Evolutionary conservation across 2,329 filamentous ascomycete genomes (phyloP), one percentile per base, ranked within the genome.

Genomic region (Chaetomium globosum): DNA sequence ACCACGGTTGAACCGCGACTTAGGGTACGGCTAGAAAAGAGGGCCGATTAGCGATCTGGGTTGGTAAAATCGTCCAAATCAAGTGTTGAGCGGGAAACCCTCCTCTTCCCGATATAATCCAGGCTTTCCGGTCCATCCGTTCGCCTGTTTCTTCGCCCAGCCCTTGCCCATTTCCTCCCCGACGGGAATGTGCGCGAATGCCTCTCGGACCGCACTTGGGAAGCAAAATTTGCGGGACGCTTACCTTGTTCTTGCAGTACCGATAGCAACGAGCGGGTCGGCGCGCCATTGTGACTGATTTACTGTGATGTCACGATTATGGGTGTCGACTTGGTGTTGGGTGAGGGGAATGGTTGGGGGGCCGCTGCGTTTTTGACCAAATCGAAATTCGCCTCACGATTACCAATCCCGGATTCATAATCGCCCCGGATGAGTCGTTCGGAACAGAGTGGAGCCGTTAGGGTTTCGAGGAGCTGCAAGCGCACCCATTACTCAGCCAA

Each of bases 171-270:
- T 48, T 55, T 53, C 51, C 46, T 26, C 48, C 19, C 8, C 33
- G 36, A 46, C 36, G 30, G 51, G 59, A 49, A 28, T 43, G 23
- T 55, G 30, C 55, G 57, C 46, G 51, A 28, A 46, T 19, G 49
- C 26, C 19, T 21, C 49, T 26, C 57, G 43, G 21, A 30, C 46
- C 16, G 26, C n/a, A 33, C 30, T 28, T 51, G 28, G 33, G 61
- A 13, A 52, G 19, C 48, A 54, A 60, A 61, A 59, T 5, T 23
- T 52, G 58, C 90, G 57, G 56, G 3, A 23, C 52, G 58, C 90
- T 84, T 81, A 96, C 93, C 93, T 97, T 97, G 90, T 98, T 99
- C 92, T 99, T 99, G 93, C 95, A 99, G 91, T 99, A 99, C 80
- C 95, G 90, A 89, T 97, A 99, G 87, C 95, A 99, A 87, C 95